Conservation (phyloP, 257 asterid genomes). For the Buddleja alternifolia region DNA sequence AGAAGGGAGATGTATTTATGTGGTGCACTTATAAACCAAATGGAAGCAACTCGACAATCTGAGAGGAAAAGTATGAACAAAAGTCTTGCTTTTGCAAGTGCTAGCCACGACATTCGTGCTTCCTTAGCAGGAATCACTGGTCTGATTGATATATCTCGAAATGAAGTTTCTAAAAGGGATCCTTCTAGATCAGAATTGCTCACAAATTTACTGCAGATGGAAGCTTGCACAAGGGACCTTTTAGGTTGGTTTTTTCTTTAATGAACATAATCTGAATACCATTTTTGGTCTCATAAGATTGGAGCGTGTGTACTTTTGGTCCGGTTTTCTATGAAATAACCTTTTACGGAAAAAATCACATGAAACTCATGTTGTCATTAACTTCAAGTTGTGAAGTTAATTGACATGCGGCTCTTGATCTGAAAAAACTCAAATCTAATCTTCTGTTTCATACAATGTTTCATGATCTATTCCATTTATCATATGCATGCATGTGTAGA, state of each 20-base stretch:
- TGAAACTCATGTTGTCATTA: too few relatives aligned
- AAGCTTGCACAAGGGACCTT: constrained; percentile 49
- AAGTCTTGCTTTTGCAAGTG: constrained; percentile 67
- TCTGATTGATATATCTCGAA: constrained; percentile 47
- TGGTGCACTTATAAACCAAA: constrained; percentile 55
- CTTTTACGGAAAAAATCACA: too few relatives aligned
- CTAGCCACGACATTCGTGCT: constrained; percentile 85
- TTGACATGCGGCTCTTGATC: too few relatives aligned
- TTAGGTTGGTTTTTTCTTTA: constrained; percentile 42
- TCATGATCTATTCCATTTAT: too few relatives aligned
- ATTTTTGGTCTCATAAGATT: neutral
- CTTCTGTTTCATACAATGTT: too few relatives aligned
- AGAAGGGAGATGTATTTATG: constrained; percentile 61
- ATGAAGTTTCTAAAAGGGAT: constrained; percentile 32
- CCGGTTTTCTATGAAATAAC: too few relatives aligned
- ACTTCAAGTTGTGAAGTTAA: too few relatives aligned
- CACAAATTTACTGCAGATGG: constrained; percentile 49
- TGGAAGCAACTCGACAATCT: constrained; percentile 79
- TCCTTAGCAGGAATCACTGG: constrained; percentile 64
- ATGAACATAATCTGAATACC: neutral
- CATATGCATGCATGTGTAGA: too few relatives aligned
- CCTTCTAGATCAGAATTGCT: constrained; percentile 37
- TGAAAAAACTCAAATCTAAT: too few relatives aligned
- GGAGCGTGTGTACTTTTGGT: too few relatives aligned
- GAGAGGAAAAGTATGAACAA: constrained; percentile 72